A percentile compares a stretch with the other conserved stretches of the same genome.
Evolutionary conservation across 2,329 filamentous ascomycete genomes (phyloP).

Genomic region (Cladobotryum mycophilum): DNA sequence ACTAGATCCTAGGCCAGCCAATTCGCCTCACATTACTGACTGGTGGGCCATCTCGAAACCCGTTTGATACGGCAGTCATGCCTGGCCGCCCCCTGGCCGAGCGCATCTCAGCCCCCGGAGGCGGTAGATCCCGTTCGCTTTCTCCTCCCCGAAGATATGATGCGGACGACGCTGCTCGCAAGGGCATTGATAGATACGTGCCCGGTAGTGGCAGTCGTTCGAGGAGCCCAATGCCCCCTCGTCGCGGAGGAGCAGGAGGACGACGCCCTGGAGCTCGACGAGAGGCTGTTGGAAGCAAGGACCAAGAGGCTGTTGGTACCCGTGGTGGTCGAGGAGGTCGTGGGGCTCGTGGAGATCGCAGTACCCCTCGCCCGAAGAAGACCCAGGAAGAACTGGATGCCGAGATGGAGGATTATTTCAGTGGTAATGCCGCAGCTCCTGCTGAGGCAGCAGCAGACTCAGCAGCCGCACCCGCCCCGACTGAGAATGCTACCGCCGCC

Average conservation of each 20-base stretch:
- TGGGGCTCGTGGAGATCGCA: slow-evolving; percentile 30
- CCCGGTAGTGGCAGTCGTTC: slow-evolving; percentile 52
- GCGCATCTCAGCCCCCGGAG: slow-evolving; percentile 47
- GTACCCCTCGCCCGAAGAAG: slow-evolving; percentile 60
- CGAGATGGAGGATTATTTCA: slow-evolving; percentile 96
- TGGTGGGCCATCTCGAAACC: slow-evolving; percentile 43
- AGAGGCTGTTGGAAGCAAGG: slow-evolving; percentile 28
- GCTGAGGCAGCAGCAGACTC: slow-evolving; percentile 22
- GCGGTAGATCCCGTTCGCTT: slow-evolving; percentile 56
- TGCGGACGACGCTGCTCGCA: slow-evolving; percentile 54
- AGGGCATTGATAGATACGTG: slow-evolving; percentile 73
- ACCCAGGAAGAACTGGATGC: slow-evolving; percentile 88
- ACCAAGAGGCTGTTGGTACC: slow-evolving; percentile 24
- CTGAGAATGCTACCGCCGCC: slow-evolving; percentile 26
- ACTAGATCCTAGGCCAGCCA: slow-evolving; percentile 55
- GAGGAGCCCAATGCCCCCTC: slow-evolving; percentile 53
- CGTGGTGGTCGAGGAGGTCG: slow-evolving; percentile 33
- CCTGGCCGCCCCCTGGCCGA: slow-evolving; percentile 54
- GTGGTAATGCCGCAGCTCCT: slow-evolving; percentile 33
- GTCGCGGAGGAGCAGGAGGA: slow-evolving; percentile 46
- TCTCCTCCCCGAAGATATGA: slow-evolving; percentile 43
- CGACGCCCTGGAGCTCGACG: slow-evolving; percentile 45
- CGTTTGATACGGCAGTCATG: slow-evolving; percentile 50
- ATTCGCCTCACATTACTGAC: slow-evolving; percentile 67
- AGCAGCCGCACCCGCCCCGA: slow-evolving; percentile 19